These are phyloP conservation scores for Picochlorum sp. DNA, from an alignment of 139 green algal species.

Conservation along the genomic window DNA sequence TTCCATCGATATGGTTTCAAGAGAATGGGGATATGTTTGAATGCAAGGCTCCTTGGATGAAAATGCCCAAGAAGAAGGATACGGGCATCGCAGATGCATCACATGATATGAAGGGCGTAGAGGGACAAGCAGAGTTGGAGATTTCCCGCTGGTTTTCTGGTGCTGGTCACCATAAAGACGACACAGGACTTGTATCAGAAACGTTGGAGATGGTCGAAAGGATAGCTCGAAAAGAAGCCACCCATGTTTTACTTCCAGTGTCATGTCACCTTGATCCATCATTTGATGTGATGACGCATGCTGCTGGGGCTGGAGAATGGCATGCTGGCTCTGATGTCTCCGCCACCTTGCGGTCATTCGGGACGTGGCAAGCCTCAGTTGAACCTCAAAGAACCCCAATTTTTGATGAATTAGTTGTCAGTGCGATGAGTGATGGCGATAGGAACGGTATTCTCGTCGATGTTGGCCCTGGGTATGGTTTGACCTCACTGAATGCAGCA, in stretches of 20 bases:
- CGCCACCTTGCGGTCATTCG: conserved; percentile 47
- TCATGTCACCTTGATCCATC: conserved; percentile 49
- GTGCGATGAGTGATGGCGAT: conserved; percentile 16
- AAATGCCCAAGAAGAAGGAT: not conserved
- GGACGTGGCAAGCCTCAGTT: conserved; percentile 64
- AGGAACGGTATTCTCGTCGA: conserved; percentile 50
- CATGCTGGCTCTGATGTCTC: conserved; percentile 50
- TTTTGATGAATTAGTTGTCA: conserved; percentile 68
- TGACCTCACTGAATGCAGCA: conserved; percentile 69
- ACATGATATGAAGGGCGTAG: not conserved
- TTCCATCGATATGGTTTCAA: not conserved
- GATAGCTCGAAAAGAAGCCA: conserved; percentile 4
- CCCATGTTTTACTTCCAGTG: conserved; percentile 50
- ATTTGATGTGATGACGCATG: conserved; percentile 58
- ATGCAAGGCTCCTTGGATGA: not conserved
- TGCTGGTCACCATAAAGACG: too few relatives aligned
- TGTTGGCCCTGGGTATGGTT: conserved; percentile 64
- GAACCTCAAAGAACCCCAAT: conserved; percentile 38
- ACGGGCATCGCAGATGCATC: too few relatives aligned
- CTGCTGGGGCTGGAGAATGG: conserved; percentile 17
- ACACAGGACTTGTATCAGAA: not conserved
- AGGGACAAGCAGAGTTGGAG: not conserved
- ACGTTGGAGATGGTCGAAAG: conserved; percentile 7
- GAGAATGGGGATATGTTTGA: not conserved
- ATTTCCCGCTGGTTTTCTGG: too few relatives aligned